Evolutionary conservation across 1,284 basidiomycete species (phyloP), one percentile per base, ranked within the genome.

Genomic region (Chalciporus sp.): DNA sequence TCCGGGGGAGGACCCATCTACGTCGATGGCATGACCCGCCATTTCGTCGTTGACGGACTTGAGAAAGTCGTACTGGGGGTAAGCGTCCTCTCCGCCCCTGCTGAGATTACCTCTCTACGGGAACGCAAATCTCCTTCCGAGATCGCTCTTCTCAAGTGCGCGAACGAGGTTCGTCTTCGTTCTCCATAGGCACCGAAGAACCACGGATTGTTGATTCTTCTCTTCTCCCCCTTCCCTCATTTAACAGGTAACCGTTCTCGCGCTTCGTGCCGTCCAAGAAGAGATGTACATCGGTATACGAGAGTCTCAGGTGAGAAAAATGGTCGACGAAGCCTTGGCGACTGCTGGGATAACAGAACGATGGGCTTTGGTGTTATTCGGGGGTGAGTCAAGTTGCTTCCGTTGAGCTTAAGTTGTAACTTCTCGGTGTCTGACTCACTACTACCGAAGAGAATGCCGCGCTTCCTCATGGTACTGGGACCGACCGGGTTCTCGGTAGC

Each of bases 401-500:
- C n/a, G 14, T 39, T n/a, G 49, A n/a, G 46, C 31, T n/a, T n/a
- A n/a, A n/a, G n/a, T n/a, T 5, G 16, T 2, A 14, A 16, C 9
- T 11, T 42, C 29, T 53, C 47, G 27, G 42, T 17, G 47, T 11
- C 53, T 59, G 40, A 68, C 39, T 40, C 11, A 28, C 14, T 33
- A 12, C 9, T 6, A 19, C 29, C 23, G 7, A 67, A 92, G 91
- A 88, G 60, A 90, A 93, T 59, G 92, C 91, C 1, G 92, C 91
- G 0, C 79, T 93, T 17, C 92, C 92, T 3, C 92, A 95, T 67
- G 93, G 91, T 3, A 78, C 79, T 26, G 90, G 90, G 1, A 85
- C 84, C 0, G 86, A 93, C 62, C 80, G 85, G 23, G 63, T 64
- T 2, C 76, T 94, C 4, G 72, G 71, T 1, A 64, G 70, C 47